Percentiles rank a stretch among this genome's conserved stretches.
phyloP scores from a whole-genome alignment of 768 basidiomycete species.

The Tricholomella constricta region DNA sequence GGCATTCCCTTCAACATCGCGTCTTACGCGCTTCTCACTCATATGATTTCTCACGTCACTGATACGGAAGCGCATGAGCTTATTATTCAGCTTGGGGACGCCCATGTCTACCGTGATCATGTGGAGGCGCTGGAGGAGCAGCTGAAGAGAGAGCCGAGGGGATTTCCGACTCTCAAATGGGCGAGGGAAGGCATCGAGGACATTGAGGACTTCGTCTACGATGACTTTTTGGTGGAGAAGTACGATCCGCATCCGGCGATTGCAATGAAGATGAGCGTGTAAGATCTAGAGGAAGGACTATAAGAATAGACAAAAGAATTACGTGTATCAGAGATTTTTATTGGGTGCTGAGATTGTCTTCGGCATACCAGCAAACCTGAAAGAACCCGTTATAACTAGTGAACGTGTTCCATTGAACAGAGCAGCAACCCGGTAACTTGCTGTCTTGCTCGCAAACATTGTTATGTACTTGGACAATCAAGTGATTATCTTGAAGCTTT shows the following conservation, averaged over 20 bases:
- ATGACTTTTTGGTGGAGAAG: conserved; percentile 86
- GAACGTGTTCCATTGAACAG: no score
- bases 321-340: no score
- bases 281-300: no score
- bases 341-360: no score
- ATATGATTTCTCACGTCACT: conserved; percentile 96
- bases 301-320: no score
- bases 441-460: no score
- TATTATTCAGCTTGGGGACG: conserved; percentile 95
- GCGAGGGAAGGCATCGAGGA: conserved; percentile 58
- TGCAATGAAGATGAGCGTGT: conserved; percentile 5
- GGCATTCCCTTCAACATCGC: conserved; percentile 99
- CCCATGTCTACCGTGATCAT: conserved; percentile 95
- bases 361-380: no score
- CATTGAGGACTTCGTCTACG: conserved; percentile 79
- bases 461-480: no score
- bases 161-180: conserved; percentile 83
- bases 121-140: conserved; percentile 85
- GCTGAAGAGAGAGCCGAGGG: conserved; percentile 71
- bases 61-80: conserved; percentile 85
- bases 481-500: no score
- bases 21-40: conserved; percentile 94
- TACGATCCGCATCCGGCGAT: conserved; percentile 75
- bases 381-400: no score
- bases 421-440: no score